These are phyloP conservation scores for Lodderomyces jiufengensis DNA, from an alignment of 1,139 yeast genomes.

Conservation along the genomic window DNA sequence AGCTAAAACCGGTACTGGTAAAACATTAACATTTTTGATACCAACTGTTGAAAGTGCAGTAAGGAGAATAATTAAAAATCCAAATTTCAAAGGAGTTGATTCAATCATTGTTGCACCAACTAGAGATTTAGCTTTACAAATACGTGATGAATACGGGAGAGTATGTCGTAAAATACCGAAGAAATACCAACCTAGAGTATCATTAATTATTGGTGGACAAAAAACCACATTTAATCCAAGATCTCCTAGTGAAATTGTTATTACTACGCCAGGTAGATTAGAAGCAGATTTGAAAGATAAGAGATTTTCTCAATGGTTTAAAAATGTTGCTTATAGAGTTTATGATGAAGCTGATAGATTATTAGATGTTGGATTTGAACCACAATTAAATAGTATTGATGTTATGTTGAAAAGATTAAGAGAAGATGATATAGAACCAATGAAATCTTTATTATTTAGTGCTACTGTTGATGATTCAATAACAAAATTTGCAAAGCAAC, in stretches of 20 bases:
- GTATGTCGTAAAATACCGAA: slow-evolving; percentile 24
- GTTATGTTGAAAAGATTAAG: slow-evolving; percentile 27
- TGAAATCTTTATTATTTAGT: slow-evolving; percentile 74
- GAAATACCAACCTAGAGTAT: slow-evolving; percentile 16
- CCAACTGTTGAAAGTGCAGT: slow-evolving; percentile 59
- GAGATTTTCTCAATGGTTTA: slow-evolving; percentile 45
- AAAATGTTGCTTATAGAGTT: slow-evolving; percentile 57
- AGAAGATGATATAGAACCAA: slow-evolving; percentile 22
- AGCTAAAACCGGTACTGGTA: slow-evolving; percentile 96
- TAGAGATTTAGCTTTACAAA: slow-evolving; percentile 87
- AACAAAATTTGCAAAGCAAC: slow-evolving; percentile 57
- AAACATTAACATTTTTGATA: slow-evolving; percentile 82
- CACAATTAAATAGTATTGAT: slow-evolving; percentile 55
- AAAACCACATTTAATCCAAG: slow-evolving; percentile 19
- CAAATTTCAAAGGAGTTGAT: slow-evolving; percentile 32
- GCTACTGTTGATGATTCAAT: slow-evolving; percentile 81
- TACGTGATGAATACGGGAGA: slow-evolving; percentile 60
- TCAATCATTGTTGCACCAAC: slow-evolving; percentile 85
- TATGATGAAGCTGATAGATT: slow-evolving; percentile 89
- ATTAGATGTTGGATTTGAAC: slow-evolving; percentile 64
- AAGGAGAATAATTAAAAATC: slow-evolving; percentile 10
- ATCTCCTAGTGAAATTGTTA: slow-evolving; percentile 49
- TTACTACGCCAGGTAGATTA: slow-evolving; percentile 91
- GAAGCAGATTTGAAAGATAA: slow-evolving; percentile 53
- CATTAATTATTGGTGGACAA: slow-evolving; percentile 40